phyloP scores from a whole-genome alignment of 805 yeast species.

The Lipomyces orientalis region DNA sequence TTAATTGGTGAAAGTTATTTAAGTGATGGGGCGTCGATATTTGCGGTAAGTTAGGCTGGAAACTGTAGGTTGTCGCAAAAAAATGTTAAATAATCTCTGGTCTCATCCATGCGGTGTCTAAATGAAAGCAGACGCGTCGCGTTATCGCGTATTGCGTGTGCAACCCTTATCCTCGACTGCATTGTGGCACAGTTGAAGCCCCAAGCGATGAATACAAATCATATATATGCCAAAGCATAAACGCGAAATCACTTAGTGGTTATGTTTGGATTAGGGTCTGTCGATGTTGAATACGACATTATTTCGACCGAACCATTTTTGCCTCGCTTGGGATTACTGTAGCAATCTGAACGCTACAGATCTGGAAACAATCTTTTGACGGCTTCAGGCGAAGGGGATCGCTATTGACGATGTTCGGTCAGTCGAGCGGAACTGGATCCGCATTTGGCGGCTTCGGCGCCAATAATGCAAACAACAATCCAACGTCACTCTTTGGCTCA shows the following conservation, averaged over 20 bases:
- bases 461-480: conserved; percentile 27
- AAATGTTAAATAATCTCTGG: not conserved
- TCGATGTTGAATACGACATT: not conserved
- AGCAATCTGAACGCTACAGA: not conserved
- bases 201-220: not conserved
- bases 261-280: not conserved
- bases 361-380: not conserved
- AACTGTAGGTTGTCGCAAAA: not conserved
- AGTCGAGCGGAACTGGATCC: conserved; percentile 35
- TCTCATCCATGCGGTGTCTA: not conserved
- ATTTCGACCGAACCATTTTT: not conserved
- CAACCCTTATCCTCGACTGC: not conserved
- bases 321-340: not conserved
- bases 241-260: conserved; percentile 10
- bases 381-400: not conserved
- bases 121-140: not conserved
- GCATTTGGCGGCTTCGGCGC: conserved; percentile 36
- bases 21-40: not conserved
- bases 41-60: not conserved
- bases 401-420: conserved; percentile 31
- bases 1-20: too few species aligned
- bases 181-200: not conserved
- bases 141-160: not conserved
- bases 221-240: conserved; percentile 3
- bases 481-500: conserved; percentile 27